These are phyloP conservation scores for Aegilops speltoides DNA, from an alignment of 176 grass and related monocot genomes.

Conservation along the genomic window DNA sequence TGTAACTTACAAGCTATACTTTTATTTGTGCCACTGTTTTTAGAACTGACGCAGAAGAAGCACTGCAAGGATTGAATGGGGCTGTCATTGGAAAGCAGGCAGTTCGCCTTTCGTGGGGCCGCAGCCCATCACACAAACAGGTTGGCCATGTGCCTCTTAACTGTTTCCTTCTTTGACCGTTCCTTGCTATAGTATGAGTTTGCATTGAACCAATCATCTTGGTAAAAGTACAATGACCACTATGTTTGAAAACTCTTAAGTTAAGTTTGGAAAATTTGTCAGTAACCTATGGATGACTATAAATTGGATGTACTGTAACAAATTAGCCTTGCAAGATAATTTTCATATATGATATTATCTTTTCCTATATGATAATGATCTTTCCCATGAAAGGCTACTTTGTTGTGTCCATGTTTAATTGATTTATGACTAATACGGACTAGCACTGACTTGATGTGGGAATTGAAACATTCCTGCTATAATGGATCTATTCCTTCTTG, in stretches of 20 bases:
- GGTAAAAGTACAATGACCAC: background rate
- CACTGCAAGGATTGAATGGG: conserved; percentile 89
- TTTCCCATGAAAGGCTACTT: background rate
- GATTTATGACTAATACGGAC: background rate
- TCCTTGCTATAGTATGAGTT: background rate
- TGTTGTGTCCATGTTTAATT: background rate
- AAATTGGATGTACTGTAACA: background rate
- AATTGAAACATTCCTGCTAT: background rate
- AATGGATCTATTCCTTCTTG: background rate
- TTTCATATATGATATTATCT: background rate
- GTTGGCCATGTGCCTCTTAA: conserved; percentile 25
- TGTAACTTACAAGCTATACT: conserved; percentile 5
- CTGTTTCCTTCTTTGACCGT: background rate
- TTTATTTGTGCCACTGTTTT: background rate
- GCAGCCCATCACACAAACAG: conserved; percentile 89
- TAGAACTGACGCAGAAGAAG: conserved; percentile 87
- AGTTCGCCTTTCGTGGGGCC: conserved; percentile 93
- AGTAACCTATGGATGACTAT: background rate
- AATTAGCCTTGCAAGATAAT: background rate
- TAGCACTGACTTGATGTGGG: background rate
- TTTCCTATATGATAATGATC: background rate
- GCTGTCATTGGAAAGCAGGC: conserved; percentile 74
- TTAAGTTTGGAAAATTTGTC: background rate
- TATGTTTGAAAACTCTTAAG: background rate
- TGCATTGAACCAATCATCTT: background rate